Conservation (phyloP, 1,284 basidiomycete genomes). For the Pisolithus thermaeus region DNA sequence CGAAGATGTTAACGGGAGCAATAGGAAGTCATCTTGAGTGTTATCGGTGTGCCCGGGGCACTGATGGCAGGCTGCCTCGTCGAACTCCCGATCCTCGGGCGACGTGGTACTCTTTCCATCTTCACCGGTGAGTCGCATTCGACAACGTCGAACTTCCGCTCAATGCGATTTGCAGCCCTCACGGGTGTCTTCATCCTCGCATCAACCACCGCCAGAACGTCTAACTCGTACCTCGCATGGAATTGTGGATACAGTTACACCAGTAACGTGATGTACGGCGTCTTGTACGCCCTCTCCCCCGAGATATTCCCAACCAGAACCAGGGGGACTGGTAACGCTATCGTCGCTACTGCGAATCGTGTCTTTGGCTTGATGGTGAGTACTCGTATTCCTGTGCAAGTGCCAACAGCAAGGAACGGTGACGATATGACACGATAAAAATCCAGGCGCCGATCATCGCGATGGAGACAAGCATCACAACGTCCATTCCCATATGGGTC, state of each 20-base stretch:
- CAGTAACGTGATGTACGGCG: conserved; percentile 74
- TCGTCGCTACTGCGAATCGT: conserved; percentile 51
- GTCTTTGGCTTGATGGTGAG: conserved; percentile 60
- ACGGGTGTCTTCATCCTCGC: conserved; percentile 70
- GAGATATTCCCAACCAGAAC: conserved; percentile 74
- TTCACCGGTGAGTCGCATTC: conserved; percentile 39
- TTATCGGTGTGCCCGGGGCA: conserved; percentile 65
- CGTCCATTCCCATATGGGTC: conserved; percentile 67
- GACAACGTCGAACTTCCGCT: background rate
- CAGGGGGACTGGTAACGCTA: conserved; percentile 58
- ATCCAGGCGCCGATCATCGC: conserved; percentile 61
- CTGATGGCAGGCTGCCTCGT: conserved; percentile 56
- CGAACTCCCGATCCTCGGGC: conserved; percentile 52
- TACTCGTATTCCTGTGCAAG: conserved; percentile 26
- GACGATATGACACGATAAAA: background rate
- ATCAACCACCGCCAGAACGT: conserved; percentile 64
- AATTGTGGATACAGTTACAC: conserved; percentile 61
- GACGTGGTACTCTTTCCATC: conserved; percentile 57
- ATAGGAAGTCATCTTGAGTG: conserved; percentile 62
- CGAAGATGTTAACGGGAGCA: conserved; percentile 2
- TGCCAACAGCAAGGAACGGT: conserved; percentile 7
- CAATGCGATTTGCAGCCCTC: conserved; percentile 36
- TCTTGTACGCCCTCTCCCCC: conserved; percentile 64
- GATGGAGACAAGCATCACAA: conserved; percentile 53
- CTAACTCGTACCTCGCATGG: conserved; percentile 62